phyloP scores from a whole-genome alignment of 2,329 filamentous ascomycete species.

The Plenodomus tracheiphilus region DNA sequence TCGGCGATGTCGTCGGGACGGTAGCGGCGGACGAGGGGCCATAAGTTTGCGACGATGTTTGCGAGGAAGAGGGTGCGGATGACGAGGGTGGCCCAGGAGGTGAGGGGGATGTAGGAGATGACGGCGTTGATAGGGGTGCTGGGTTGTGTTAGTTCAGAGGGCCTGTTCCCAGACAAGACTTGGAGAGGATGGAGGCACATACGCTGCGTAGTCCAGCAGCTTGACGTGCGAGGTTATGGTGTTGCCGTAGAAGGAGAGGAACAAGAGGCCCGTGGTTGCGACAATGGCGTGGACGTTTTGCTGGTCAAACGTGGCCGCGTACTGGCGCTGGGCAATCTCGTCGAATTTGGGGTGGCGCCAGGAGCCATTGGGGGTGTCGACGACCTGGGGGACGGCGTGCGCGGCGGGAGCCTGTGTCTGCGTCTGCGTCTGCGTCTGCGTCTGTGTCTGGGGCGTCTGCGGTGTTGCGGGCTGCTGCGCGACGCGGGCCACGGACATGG shows the following conservation, averaged over 20 bases:
- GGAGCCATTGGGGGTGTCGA: conserved; percentile 62
- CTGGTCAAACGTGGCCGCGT: conserved; percentile 76
- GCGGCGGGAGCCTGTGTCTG: no score
- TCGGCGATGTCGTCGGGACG: conserved; percentile 75
- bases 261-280: conserved; percentile 65
- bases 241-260: conserved; percentile 50
- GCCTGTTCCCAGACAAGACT: neutral
- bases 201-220: conserved; percentile 27
- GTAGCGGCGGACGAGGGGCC: conserved; percentile 69
- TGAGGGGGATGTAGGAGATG: conserved; percentile 34
- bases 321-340: conserved; percentile 82
- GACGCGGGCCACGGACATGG: conserved; percentile 22
- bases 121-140: conserved; percentile 45
- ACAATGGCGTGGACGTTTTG: conserved; percentile 72
- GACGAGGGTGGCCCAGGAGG: conserved; percentile 46
- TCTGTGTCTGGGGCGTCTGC: conserved; percentile 26
- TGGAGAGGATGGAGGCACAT: conserved; percentile 6
- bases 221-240: conserved; percentile 23
- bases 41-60: conserved; percentile 72
- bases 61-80: conserved; percentile 57
- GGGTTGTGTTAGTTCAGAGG: conserved; percentile 16
- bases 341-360: conserved; percentile 90
- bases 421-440: no score
- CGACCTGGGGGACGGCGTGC: conserved; percentile 23
- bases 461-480: conserved; percentile 24